Conservation (phyloP, 176 grass and related monocot species). For the Avena insularis region DNA sequence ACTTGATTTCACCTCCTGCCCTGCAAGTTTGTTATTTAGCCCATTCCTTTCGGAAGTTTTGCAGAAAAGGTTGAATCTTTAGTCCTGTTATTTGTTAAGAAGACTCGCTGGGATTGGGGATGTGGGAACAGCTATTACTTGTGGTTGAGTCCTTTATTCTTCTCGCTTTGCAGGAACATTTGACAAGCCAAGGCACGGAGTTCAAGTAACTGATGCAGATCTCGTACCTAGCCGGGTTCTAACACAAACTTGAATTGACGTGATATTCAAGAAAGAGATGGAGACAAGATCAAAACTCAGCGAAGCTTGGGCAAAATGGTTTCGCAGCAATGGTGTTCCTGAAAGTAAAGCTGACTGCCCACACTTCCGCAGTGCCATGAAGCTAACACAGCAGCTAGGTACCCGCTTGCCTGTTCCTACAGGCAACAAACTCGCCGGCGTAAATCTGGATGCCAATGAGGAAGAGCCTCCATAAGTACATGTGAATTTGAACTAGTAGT, state of each 20-base stretch:
- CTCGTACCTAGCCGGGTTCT: background rate
- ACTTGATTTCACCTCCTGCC: background rate
- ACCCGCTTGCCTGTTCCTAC: background rate
- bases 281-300: slow-evolving; percentile 6
- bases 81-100: background rate
- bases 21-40: background rate
- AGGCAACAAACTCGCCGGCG: background rate
- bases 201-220: slow-evolving; percentile 16
- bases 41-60: background rate
- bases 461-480: slow-evolving; percentile 24
- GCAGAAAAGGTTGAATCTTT: background rate
- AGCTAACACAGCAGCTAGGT: slow-evolving; percentile 37
- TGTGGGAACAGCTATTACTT: background rate
- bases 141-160: slow-evolving; percentile 27
- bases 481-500: background rate
- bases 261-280: slow-evolving; percentile 24
- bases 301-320: slow-evolving; percentile 38
- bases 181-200: background rate
- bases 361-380: slow-evolving; percentile 3
- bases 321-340: slow-evolving; percentile 16
- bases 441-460: background rate
- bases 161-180: slow-evolving; percentile 4
- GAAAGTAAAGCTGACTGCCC: slow-evolving; percentile 31
- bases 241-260: background rate
- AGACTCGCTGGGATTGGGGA: background rate